phyloP scores from a whole-genome alignment of 352 stramenopile species.

The Phytophthora pistaciae region DNA sequence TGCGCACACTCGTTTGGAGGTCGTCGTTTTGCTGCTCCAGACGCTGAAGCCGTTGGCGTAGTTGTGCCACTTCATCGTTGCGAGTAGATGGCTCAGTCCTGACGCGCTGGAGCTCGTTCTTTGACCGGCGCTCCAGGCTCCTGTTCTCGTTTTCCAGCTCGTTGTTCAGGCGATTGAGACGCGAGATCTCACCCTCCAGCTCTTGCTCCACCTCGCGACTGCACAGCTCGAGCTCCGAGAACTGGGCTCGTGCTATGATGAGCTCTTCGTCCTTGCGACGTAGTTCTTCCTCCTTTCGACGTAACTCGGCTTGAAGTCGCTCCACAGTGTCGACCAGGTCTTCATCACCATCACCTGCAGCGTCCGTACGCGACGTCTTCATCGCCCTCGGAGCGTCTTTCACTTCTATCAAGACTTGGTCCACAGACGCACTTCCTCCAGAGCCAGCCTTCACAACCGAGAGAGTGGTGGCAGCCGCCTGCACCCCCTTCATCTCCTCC shows the following conservation, averaged over 20 bases:
- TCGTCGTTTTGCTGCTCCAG: conserved; percentile 77
- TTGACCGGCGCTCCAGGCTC: not conserved
- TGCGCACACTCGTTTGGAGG: conserved; percentile 64
- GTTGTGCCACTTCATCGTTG: conserved; percentile 37
- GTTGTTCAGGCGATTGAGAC: conserved; percentile 11
- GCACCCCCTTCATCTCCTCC: not conserved
- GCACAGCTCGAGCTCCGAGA: conserved; percentile 31
- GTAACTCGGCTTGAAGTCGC: conserved; percentile 1
- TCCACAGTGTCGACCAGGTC: not conserved
- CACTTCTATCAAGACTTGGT: not conserved
- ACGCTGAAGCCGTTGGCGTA: conserved; percentile 46
- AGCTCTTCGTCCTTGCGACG: conserved; percentile 11
- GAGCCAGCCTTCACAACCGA: too few species aligned
- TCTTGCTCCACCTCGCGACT: conserved; percentile 51
- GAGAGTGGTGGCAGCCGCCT: not conserved
- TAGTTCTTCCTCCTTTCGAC: conserved; percentile 5
- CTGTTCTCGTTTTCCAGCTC: conserved; percentile 39
- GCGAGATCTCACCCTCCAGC: conserved; percentile 38
- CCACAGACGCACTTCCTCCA: not conserved
- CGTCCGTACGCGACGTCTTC: not conserved
- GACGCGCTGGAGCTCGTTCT: not conserved
- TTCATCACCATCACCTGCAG: not conserved
- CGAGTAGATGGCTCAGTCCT: conserved; percentile 12
- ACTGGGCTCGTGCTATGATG: not conserved
- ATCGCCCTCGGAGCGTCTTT: not conserved